phyloP scores from a whole-genome alignment of 164 flowering plant genomes.

The Annona squamosa region DNA sequence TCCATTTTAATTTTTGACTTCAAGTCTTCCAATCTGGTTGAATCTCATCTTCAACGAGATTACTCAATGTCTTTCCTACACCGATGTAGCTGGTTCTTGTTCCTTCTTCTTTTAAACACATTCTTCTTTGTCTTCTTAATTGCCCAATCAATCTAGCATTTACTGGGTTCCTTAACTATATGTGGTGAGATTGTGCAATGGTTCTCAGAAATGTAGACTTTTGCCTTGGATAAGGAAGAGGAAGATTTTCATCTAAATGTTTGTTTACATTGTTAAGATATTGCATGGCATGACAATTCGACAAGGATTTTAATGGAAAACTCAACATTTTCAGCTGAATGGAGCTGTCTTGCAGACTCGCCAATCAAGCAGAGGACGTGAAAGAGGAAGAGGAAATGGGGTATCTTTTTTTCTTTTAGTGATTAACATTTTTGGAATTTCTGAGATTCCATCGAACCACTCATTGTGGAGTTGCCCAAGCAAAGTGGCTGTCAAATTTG shows the following conservation, averaged over 20 bases:
- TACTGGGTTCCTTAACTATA: too few species aligned
- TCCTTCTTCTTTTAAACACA: too few species aligned
- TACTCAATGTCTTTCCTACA: too few species aligned
- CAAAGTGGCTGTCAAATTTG: not conserved
- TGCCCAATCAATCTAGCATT: too few species aligned
- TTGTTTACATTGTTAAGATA: not conserved
- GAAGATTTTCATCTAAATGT: not conserved
- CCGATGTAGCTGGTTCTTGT: too few species aligned
- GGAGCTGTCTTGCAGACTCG: constrained; percentile 40
- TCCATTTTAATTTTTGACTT: too few species aligned
- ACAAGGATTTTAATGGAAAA: not conserved
- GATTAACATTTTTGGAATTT: not conserved
- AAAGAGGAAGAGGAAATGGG: constrained; percentile 64
- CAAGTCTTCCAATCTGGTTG: too few species aligned
- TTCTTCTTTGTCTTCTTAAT: too few species aligned
- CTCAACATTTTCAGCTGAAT: constrained; percentile 29
- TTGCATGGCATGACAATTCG: not conserved
- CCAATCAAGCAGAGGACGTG: constrained; percentile 43
- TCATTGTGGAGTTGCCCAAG: not conserved
- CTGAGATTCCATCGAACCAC: not conserved
- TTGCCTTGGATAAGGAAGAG: too few species aligned
- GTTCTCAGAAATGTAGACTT: too few species aligned
- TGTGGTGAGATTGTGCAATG: too few species aligned
- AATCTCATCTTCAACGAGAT: too few species aligned
- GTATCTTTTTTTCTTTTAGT: constrained; percentile 24